Base-by-base conservation (phyloP, 495 filamentous ascomycete species). In the Glarea lozoyensis region DNA sequence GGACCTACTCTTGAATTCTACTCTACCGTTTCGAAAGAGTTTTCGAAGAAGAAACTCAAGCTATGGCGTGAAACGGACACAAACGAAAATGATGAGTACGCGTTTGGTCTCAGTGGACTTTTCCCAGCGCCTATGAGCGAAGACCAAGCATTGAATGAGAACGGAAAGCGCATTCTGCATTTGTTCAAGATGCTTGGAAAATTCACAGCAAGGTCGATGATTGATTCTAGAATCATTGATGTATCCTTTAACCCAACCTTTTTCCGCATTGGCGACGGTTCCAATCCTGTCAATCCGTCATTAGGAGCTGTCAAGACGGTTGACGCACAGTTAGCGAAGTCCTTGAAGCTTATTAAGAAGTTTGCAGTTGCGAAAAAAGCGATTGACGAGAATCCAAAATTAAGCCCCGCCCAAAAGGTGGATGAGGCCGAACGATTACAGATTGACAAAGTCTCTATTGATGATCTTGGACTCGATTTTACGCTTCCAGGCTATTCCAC, bases 1-100 rank as follows among this genome's bases (percentile, higher is more conserved):
- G 93, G 93, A 0, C 93, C 93, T 12, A 99, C 93, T 7, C 73
- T 99, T 16, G 93, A 99, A 60, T 99, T 99, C 62, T 99, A 97
- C 63, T 94, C 93, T 1, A 94, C 87, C 1, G 90, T 96, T 2
- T 97, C 93, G 0, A 94, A 88, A 60, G 92, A 97, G 57, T 97
- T 97, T 54, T 90, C 87, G 1, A 94, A 88, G 68, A 94, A 88
- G 68, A 94, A 92, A 57, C 75, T 94, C 38, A 95, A 87, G 67
- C 76, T 97, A 9, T 99, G 93, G 93, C 78, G 93, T 19, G 89
- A 95, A 47, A 87, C 82, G 36, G 90, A 97, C 55, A 79, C 78
- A n/a, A 70, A 68, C 43, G 71, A 76, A n/a, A 59, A 64, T 19
- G 79, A 78, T 39, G 89, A 96, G 44, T 96, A 82, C 65, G 88